A percentile compares a stretch with the other conserved stretches of the same genome.
Conservation (phyloP, 331 rosid species). For the Malus hybrid region DNA sequence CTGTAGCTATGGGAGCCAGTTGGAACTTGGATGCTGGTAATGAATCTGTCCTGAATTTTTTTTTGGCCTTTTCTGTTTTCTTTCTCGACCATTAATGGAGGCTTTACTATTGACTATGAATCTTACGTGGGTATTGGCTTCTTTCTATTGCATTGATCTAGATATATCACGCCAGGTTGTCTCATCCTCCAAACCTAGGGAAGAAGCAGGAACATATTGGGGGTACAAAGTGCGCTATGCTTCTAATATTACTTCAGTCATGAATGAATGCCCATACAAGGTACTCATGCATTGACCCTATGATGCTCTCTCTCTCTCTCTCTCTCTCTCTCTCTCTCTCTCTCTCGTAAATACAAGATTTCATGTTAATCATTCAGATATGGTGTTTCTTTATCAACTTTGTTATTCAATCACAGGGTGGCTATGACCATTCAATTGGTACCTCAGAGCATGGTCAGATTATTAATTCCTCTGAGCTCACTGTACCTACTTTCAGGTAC, state of each 20-base stretch:
- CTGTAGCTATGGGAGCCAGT: slow-evolving; percentile 89
- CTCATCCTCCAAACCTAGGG: slow-evolving; percentile 72
- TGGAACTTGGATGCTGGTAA: slow-evolving; percentile 77
- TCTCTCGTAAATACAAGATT: not conserved
- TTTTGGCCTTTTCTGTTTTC: not conserved
- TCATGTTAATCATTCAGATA: not conserved
- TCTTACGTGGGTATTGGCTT: not conserved
- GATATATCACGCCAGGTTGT: slow-evolving; percentile 60
- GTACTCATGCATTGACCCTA: slow-evolving; percentile 24
- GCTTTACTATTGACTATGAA: not conserved
- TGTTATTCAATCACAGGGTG: slow-evolving; percentile 51
- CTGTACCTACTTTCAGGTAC: slow-evolving; percentile 74
- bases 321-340: not conserved
- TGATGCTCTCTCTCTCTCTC: not conserved
- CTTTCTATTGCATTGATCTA: slow-evolving; percentile 25
- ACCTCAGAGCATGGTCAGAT: slow-evolving; percentile 89
- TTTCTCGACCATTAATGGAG: not conserved
- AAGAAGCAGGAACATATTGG: slow-evolving; percentile 81
- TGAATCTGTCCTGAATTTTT: not conserved
- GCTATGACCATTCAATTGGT: slow-evolving; percentile 82
- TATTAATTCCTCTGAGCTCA: slow-evolving; percentile 63
- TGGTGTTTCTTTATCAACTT: slow-evolving; percentile 6
- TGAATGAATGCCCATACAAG: slow-evolving; percentile 57
- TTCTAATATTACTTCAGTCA: slow-evolving; percentile 58
- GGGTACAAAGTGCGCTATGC: slow-evolving; percentile 96